phyloP scores from a whole-genome alignment of 768 basidiomycete species.

The Trametes punicea region DNA sequence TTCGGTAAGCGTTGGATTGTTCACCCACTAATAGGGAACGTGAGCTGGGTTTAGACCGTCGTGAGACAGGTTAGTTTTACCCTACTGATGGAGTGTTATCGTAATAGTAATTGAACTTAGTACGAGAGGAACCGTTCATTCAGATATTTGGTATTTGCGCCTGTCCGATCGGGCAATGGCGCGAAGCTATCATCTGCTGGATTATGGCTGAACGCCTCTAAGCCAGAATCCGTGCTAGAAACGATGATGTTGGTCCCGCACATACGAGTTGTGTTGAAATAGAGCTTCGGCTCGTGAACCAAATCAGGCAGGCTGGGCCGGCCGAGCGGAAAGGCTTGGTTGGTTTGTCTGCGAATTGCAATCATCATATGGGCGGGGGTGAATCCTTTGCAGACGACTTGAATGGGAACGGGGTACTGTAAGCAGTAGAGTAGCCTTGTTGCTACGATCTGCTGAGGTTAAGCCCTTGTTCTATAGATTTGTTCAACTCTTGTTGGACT shows the following conservation, averaged over 20 bases:
- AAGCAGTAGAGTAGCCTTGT: constrained; percentile 78
- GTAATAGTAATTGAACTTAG: constrained; percentile 78
- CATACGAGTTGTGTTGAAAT: constrained; percentile 61
- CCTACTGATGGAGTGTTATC: constrained; percentile 75
- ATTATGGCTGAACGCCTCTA: constrained; percentile 86
- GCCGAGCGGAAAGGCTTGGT: constrained; percentile 51
- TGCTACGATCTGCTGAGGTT: constrained; percentile 76
- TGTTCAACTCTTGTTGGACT: constrained; percentile 51
- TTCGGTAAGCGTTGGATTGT: constrained; percentile 79
- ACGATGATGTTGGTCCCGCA: constrained; percentile 69
- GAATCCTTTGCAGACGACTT: constrained; percentile 80
- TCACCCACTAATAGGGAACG: constrained; percentile 79
- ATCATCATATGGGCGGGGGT: constrained; percentile 66
- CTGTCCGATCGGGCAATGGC: constrained; percentile 76
- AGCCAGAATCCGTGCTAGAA: constrained; percentile 79
- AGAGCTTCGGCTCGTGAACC: constrained; percentile 69
- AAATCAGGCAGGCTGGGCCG: constrained; percentile 52
- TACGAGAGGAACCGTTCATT: constrained; percentile 82
- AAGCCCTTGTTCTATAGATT: constrained; percentile 71
- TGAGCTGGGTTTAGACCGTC: constrained; percentile 82
- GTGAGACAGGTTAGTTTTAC: constrained; percentile 86
- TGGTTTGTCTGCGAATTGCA: constrained; percentile 54
- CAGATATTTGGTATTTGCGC: constrained; percentile 80
- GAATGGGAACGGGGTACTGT: constrained; percentile 73
- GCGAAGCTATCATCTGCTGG: constrained; percentile 80